Base-by-base conservation (phyloP, 2,329 filamentous ascomycete genomes). In the Aspergillus tubingensis region DNA sequence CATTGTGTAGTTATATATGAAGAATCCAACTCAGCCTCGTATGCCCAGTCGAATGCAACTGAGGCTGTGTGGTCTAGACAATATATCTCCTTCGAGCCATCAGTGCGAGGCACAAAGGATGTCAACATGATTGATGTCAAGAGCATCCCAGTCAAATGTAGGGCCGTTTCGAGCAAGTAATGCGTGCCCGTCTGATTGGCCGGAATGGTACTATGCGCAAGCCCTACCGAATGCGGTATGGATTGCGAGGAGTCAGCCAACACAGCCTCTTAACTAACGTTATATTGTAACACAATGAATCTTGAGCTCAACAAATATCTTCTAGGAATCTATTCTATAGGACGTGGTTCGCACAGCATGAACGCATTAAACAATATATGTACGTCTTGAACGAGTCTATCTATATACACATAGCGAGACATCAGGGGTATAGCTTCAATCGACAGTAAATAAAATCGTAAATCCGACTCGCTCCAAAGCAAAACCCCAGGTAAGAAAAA, bases 341-440 rank as follows among this genome's bases (percentile, higher is more conserved):
- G 32, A 36, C 32, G 41, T 23, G 11, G 21, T 44, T 44, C 41
- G 21, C 3, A 44, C 21, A 23, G 19, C 25, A 17, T 56, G 23
- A 48, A 47, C 41, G 27, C 25, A 54, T 54, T 47, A 36, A 44
- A 50, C 15, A 30, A 25, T 57, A 49, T 48, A 57, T 51, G 32
- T 56, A 47, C 54, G 36, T 19, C 30, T 11, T 32, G 6, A 36
- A 53, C 32, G 47, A 61, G 57, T 63, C 55, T 57, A 60, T 61
- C 57, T 64, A 62, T 60, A 59, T 60, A 64, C 54, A 64, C 30
- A 23, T 32, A 59, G 43, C n/a, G 39, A 44, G 30, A 50, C 47
- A 50, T 50, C 27, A 27, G 56, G 62, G 62, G 61, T 63, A 62
- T 63, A 57, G 47, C 47, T 50, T 50, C 47, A 50, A 47, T 53